Evolutionary conservation across 2,329 filamentous ascomycete genomes (phyloP).

Genomic region (Arthrobotrys entomopaga): DNA sequence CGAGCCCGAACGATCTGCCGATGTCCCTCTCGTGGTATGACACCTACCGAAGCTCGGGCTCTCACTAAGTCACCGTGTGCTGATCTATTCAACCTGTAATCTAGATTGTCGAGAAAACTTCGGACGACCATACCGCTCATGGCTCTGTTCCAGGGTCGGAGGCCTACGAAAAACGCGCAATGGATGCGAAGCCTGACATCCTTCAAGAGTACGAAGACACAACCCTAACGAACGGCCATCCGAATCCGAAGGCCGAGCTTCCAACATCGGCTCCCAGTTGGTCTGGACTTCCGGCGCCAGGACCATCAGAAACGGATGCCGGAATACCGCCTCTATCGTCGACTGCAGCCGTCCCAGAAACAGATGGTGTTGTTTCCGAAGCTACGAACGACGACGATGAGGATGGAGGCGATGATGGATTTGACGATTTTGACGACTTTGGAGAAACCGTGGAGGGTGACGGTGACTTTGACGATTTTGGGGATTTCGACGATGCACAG

Average conservation of each 20-base stretch:
- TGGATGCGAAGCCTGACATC: slow-evolving; percentile 71
- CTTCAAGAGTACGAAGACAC: slow-evolving; percentile 63
- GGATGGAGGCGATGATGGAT: slow-evolving; percentile 66
- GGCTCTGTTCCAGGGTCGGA: slow-evolving; percentile 72
- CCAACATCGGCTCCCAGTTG: background rate
- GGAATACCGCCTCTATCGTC: slow-evolving; percentile 30
- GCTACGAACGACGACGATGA: slow-evolving; percentile 60
- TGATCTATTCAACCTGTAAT: background rate
- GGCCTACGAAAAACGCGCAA: slow-evolving; percentile 68
- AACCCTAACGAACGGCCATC: slow-evolving; percentile 31
- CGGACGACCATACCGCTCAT: slow-evolving; percentile 68
- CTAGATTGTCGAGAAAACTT: slow-evolving; percentile 61
- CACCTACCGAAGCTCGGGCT: too few species aligned
- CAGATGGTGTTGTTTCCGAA: slow-evolving; percentile 57
- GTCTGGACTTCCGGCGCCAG: slow-evolving; percentile 17
- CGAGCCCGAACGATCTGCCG: slow-evolving; percentile 24
- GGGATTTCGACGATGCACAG: slow-evolving; percentile 76
- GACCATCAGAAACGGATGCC: slow-evolving; percentile 23
- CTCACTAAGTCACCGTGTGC: background rate
- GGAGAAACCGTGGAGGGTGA: slow-evolving; percentile 64
- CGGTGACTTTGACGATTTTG: slow-evolving; percentile 68
- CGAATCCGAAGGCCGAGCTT: slow-evolving; percentile 15
- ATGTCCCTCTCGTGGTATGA: slow-evolving; percentile 27
- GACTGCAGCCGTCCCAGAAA: slow-evolving; percentile 15
- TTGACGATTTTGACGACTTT: slow-evolving; percentile 76